These are phyloP conservation scores for Botrytis paeoniae DNA, from an alignment of 2,329 filamentous ascomycete species.

Conservation along the genomic window DNA sequence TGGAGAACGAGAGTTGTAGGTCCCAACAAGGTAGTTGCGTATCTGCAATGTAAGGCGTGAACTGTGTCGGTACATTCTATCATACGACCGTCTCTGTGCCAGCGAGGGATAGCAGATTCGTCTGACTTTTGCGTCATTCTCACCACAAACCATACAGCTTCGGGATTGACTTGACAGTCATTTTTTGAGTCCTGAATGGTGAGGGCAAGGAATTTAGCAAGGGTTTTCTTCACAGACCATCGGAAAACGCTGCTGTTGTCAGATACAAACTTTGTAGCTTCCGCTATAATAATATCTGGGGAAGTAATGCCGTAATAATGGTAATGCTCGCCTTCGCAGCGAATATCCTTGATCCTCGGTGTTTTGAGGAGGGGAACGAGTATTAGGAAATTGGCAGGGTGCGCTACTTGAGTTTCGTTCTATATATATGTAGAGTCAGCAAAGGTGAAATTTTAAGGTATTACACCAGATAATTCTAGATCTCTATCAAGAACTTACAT, in stretches of 20 bases:
- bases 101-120: neutral
- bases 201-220: neutral
- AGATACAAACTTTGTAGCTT: conserved; percentile 14
- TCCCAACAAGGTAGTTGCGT: conserved; percentile 1
- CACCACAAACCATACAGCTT: conserved; percentile 12
- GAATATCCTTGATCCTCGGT: neutral
- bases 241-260: neutral
- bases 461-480: too few relatives aligned
- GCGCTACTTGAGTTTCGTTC: neutral
- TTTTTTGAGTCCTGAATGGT: neutral
- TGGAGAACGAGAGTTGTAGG: conserved; percentile 11
- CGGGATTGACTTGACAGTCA: neutral
- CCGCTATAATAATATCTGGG: neutral
- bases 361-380: neutral
- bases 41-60: conserved; percentile 12
- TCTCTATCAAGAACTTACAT: neutral
- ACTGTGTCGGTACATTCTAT: neutral
- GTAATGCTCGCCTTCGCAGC: neutral
- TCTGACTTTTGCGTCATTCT: conserved; percentile 2
- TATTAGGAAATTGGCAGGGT: neutral
- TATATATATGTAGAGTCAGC: neutral
- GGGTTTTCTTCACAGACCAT: neutral
- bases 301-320: conserved; percentile 5
- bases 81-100: conserved; percentile 19
- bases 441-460: neutral